These are phyloP conservation scores for Triticum timopheevii DNA, from an alignment of 176 grass and related monocot genomes.

Conservation along the genomic window DNA sequence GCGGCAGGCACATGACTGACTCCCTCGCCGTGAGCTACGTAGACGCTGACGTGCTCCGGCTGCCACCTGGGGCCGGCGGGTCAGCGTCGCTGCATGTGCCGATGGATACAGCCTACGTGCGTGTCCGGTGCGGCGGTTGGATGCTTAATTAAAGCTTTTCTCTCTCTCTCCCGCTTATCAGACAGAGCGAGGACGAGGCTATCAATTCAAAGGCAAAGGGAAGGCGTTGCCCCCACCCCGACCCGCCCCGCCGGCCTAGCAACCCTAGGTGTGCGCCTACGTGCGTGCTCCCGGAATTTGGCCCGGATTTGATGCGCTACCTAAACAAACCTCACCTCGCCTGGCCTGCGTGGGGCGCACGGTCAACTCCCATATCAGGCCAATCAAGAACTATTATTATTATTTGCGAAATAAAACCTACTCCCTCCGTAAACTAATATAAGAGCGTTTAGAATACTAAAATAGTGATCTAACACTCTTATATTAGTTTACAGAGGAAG, in stretches of 20 bases:
- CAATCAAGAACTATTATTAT: too few species aligned
- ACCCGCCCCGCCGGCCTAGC: not conserved
- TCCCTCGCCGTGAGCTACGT: not conserved
- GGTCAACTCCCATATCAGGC: too few species aligned
- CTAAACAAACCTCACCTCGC: not conserved
- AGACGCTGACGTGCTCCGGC: not conserved
- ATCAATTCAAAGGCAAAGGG: too few species aligned
- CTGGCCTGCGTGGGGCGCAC: too few species aligned
- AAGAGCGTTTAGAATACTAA: too few species aligned
- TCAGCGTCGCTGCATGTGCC: constrained; percentile 28
- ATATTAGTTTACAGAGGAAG: too few species aligned
- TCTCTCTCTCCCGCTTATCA: not conserved
- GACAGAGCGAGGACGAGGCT: too few species aligned
- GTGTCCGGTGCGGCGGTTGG: constrained; percentile 21
- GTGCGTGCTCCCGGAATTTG: not conserved
- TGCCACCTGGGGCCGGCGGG: not conserved
- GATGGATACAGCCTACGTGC: not conserved
- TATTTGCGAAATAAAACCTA: too few species aligned
- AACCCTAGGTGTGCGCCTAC: too few species aligned
- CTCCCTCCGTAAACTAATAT: too few species aligned
- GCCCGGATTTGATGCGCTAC: not conserved
- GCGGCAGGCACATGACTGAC: not conserved
- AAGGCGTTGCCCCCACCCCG: too few species aligned
- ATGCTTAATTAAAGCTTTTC: not conserved
- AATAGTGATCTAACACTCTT: too few species aligned